Evolutionary conservation across 1,139 yeast species (phyloP).

Genomic region (Spathaspora sp.): DNA sequence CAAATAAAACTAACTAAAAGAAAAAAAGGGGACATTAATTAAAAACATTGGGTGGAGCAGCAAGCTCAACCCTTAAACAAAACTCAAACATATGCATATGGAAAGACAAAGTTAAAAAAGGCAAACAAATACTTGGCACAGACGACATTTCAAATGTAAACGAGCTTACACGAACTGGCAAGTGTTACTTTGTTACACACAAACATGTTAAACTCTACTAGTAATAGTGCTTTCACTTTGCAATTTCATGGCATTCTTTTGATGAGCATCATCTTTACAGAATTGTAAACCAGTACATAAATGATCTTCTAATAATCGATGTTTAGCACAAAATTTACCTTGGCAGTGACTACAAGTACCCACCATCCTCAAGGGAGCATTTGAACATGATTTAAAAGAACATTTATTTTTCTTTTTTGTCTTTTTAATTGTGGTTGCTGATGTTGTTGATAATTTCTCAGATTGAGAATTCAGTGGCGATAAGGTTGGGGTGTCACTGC

Average conservation of each 20-base stretch:
- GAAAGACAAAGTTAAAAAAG: neutral
- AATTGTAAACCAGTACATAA: constrained; percentile 72
- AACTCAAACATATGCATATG: neutral
- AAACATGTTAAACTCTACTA: constrained; percentile 22
- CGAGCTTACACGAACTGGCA: neutral
- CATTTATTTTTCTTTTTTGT: constrained; percentile 61
- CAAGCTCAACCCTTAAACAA: neutral
- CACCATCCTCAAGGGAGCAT: constrained; percentile 75
- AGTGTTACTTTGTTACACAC: neutral
- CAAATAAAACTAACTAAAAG: neutral
- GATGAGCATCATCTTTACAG: constrained; percentile 80
- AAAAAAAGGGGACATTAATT: neutral
- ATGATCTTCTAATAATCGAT: constrained; percentile 84
- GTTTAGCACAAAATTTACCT: constrained; percentile 86
- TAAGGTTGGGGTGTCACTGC: constrained; percentile 24
- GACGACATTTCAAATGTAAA: neutral
- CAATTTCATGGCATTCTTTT: constrained; percentile 35
- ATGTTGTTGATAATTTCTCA: constrained; percentile 12
- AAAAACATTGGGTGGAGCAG: neutral
- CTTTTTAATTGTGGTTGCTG: constrained; percentile 29
- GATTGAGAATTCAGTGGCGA: constrained; percentile 15
- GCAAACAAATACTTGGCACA: neutral
- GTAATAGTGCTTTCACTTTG: constrained; percentile 45
- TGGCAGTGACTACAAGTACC: constrained; percentile 87
- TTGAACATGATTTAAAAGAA: constrained; percentile 58